Percentiles rank a stretch among this genome's conserved stretches.
These are phyloP conservation scores for Aureobasidium leucospermi DNA, from an alignment of 2,329 filamentous ascomycete genomes.

Conservation along the genomic window DNA sequence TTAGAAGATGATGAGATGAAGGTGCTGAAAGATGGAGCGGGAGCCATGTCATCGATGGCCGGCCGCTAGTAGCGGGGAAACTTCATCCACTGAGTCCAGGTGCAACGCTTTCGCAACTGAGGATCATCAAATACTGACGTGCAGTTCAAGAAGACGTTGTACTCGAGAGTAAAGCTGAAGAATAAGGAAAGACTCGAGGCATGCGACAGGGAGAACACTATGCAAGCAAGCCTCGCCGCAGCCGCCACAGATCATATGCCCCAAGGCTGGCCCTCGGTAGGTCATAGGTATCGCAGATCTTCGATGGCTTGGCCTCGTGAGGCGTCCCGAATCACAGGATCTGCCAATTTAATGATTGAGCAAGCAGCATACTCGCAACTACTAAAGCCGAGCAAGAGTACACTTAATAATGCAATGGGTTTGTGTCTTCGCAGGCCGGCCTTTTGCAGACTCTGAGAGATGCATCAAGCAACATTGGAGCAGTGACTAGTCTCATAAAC, in stretches of 20 bases:
- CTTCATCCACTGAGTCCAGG: not conserved
- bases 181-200: not conserved
- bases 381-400: too few species aligned
- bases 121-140: not conserved
- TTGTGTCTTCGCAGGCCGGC: too few species aligned
- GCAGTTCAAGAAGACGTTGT: not conserved
- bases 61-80: slow-evolving; percentile 1
- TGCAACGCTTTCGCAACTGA: not conserved
- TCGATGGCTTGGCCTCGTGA: not conserved
- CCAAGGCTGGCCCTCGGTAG: not conserved
- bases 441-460: too few species aligned
- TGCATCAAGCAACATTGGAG: too few species aligned
- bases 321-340: not conserved
- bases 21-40: slow-evolving; percentile 2
- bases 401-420: too few species aligned
- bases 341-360: not conserved
- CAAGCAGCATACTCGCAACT: too few species aligned
- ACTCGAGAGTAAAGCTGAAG: not conserved
- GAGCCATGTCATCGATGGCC: slow-evolving; percentile 13
- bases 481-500: too few species aligned
- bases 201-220: not conserved
- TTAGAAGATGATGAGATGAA: not conserved
- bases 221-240: not conserved
- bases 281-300: not conserved
- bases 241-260: slow-evolving; percentile 2